Conservation (phyloP, 2,329 filamentous ascomycete genomes). For the Rhinocladiella similis region DNA sequence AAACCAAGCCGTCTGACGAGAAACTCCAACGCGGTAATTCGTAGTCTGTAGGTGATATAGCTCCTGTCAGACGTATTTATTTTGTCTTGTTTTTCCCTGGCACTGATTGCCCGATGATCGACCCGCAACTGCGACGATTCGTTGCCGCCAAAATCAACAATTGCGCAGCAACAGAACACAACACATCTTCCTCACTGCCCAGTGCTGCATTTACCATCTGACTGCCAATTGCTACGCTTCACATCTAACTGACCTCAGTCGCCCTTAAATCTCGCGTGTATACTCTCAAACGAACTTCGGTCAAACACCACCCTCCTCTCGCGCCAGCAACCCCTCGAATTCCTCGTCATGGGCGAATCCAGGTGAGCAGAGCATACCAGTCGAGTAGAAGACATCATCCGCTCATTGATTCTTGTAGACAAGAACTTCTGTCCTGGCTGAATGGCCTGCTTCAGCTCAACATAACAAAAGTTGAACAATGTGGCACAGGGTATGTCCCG, state of each 20-base stretch:
- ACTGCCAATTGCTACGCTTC: background rate
- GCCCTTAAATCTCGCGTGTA: no score
- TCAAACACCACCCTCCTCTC: background rate
- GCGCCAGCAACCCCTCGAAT: background rate
- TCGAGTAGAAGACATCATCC: slow-evolving; percentile 15
- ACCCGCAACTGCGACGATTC: background rate
- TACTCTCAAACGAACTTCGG: background rate
- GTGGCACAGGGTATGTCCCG: slow-evolving; percentile 81
- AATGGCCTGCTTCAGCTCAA: slow-evolving; percentile 98
- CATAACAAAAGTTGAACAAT: slow-evolving; percentile 98
- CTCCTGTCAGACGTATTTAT: background rate
- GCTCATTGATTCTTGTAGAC: slow-evolving; percentile 55
- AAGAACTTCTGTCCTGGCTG: slow-evolving; percentile 94
- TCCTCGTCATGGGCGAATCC: slow-evolving; percentile 62
- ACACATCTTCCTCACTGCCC: background rate
- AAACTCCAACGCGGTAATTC: background rate
- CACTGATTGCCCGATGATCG: background rate
- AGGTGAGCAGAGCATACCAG: slow-evolving; percentile 44
- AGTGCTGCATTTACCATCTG: background rate
- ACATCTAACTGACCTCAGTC: background rate
- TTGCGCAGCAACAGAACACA: background rate
- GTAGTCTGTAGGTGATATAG: background rate
- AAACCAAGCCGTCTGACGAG: background rate
- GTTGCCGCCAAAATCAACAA: background rate
- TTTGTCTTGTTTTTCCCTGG: background rate